Evolutionary conservation across 1,139 yeast species (phyloP), one percentile per base, ranked within the genome.

Genomic region (Sugiyamaella pinicola): DNA sequence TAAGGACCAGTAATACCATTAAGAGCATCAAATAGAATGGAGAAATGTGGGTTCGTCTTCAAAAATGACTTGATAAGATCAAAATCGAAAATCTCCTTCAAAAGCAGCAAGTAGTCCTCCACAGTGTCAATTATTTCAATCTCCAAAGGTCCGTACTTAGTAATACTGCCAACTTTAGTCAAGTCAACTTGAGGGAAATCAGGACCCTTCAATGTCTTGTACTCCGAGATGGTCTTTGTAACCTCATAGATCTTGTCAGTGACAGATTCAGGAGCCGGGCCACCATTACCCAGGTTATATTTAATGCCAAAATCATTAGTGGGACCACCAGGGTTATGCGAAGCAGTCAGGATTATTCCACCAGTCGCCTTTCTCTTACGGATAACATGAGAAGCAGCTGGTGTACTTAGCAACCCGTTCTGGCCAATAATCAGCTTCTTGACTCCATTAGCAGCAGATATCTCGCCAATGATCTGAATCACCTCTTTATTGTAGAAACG

Each of bases 291-390:
- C 71, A 95, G 77, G 72, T 93, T 93, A 77, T 93, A 93, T 76
- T 93, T 93, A 76, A 93, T 93, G 55, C 99, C 99, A 70, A 91
- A 81, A 69, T 93, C 99, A 59, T 88, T 83, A 34, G 79, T 74
- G 56, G 97, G 97, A 5, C 98, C 98, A 69, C 99, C 99, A n/a
- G 99, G 99, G 72, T 93, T 93, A 73, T 93, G 99, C 33, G 96
- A 87, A 3, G 99, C 99, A 18, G 99, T 93, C 66, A 93, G 78
- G 60, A 95, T 89, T 70, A 93, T 90, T 57, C 98, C 99, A 58
- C 99, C 99, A 7, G 97, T 91, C 58, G 89, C 87, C 53, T 77
- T 69, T 61, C 75, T 81, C 60, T 83, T 81, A 69, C 99, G 82
- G 64, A 93, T 93, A 54, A 93, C 77, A 69, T 90, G 91, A 17